These are phyloP conservation scores for Suillus ampliporus DNA, from an alignment of 768 basidiomycete genomes.

Conservation along the genomic window DNA sequence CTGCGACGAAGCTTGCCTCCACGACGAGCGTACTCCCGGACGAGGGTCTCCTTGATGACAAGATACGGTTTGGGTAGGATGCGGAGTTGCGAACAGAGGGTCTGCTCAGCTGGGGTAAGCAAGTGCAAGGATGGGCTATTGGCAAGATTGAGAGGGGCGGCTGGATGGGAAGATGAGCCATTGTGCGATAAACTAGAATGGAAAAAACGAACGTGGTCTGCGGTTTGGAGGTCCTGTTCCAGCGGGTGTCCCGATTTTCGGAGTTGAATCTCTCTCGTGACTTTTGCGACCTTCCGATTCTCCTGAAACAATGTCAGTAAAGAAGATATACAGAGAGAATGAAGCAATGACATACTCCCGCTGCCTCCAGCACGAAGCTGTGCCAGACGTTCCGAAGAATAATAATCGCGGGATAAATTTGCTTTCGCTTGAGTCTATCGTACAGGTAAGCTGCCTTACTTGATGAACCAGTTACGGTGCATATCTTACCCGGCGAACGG, in stretches of 20 bases:
- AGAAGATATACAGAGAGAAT: neutral
- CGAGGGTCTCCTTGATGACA: conserved; percentile 92
- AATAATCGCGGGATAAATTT: conserved; percentile 60
- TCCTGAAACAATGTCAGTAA: conserved; percentile 34
- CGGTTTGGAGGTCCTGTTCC: conserved; percentile 46
- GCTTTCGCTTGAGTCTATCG: conserved; percentile 67
- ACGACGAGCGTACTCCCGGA: conserved; percentile 90
- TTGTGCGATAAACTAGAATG: neutral
- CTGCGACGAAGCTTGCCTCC: conserved; percentile 87
- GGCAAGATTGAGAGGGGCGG: conserved; percentile 83
- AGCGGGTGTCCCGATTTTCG: conserved; percentile 48
- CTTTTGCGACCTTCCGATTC: conserved; percentile 61
- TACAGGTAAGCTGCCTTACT: neutral
- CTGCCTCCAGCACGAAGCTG: conserved; percentile 51
- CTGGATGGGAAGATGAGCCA: conserved; percentile 28
- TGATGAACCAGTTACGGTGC: neutral
- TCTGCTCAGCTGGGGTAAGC: conserved; percentile 86
- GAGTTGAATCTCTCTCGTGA: conserved; percentile 66
- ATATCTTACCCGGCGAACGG: conserved; percentile 67
- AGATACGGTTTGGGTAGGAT: conserved; percentile 96
- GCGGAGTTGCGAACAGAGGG: conserved; percentile 85
- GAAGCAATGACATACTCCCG: conserved; percentile 55
- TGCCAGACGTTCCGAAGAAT: conserved; percentile 53
- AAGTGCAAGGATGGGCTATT: conserved; percentile 90
- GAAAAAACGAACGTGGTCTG: conserved; percentile 44